Evolutionary conservation across 345 rosid genomes (phyloP), one percentile per base, ranked within the genome.

Genomic region (Euphorbia lathyris): DNA sequence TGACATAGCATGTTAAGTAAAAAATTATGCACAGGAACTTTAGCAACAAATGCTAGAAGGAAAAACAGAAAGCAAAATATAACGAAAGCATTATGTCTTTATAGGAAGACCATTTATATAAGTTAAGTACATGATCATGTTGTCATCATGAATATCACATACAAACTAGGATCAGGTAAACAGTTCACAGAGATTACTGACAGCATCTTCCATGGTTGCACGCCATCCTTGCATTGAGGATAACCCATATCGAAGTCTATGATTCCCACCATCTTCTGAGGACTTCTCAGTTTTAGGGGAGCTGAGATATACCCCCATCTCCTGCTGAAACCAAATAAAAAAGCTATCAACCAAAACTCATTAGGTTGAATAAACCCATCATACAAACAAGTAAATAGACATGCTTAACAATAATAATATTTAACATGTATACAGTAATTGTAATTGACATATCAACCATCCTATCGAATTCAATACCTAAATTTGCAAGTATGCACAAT

Each of bases 181-280:
- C 7, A 26, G 57, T 20, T 25, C 1, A 40, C 1, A 16, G 14
- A 42, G 55, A 47, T 59, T 65, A 88, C 97, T 90, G 79, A 94
- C 99, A 16, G 97, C 99, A 81, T 95, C 99, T 86, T 95, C 99
- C 97, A 95, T 95, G 58, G 90, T 78, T 27, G 97, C 82, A 50
- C 99, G 99, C 99, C 99, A 92, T 57, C 99, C 99, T 83, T 95
- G 99, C 99, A 95, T 95, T n/a, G 97, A 95, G 14, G 97, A 90
- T 71, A 88, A 67, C 9, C 99, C 97, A 79, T 86, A 95, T 75
- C 97, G 83, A 29, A 95, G 83, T 77, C 82, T 79, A 72, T 79
- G 77, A 76, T 87, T 92, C 56, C 83, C 97, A 7, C 96, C 96
- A 66, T 95, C 97, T 75, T 90, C 92, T 14, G 97, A 92, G 68